phyloP scores from a whole-genome alignment of 2,329 filamentous ascomycete species.

The Sordariomycetes sp. region DNA sequence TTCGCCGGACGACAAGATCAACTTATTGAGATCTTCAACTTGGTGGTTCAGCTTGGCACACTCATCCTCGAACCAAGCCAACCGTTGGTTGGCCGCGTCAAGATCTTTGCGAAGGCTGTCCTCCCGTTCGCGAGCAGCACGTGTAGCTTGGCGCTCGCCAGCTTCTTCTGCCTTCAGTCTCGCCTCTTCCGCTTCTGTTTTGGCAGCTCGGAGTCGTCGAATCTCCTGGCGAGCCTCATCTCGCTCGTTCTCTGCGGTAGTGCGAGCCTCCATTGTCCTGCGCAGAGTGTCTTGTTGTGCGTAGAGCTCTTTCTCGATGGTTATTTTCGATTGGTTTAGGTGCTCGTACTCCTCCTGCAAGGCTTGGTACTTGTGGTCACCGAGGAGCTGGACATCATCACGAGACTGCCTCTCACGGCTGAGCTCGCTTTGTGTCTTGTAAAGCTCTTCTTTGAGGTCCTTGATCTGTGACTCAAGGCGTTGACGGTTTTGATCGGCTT shows the following conservation, averaged over 20 bases:
- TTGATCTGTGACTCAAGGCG: conserved; percentile 81
- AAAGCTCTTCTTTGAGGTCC: conserved; percentile 78
- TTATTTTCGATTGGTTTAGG: conserved; percentile 91
- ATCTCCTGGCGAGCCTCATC: conserved; percentile 86
- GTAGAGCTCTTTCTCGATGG: conserved; percentile 95
- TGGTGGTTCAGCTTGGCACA: conserved; percentile 67
- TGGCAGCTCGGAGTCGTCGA: conserved; percentile 71
- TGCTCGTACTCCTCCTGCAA: conserved; percentile 78
- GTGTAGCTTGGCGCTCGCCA: conserved; percentile 71
- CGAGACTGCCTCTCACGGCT: conserved; percentile 88
- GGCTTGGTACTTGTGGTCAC: conserved; percentile 77
- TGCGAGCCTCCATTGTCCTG: conserved; percentile 72
- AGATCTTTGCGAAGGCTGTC: conserved; percentile 69
- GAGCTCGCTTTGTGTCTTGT: conserved; percentile 76
- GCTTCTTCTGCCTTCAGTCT: conserved; percentile 73
- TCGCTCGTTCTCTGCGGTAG: conserved; percentile 74
- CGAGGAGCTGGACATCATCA: conserved; percentile 84
- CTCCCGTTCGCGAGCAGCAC: conserved; percentile 72
- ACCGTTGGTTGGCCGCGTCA: conserved; percentile 65
- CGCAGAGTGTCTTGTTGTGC: conserved; percentile 87
- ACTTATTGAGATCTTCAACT: conserved; percentile 76
- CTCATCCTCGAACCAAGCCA: conserved; percentile 73
- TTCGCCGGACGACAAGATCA: conserved; percentile 81
- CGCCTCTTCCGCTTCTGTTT: conserved; percentile 76
- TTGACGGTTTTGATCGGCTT: conserved; percentile 71